A percentile compares a stretch with the other conserved stretches of the same genome.
Evolutionary conservation across 1,284 basidiomycete species (phyloP).

Genomic region (Ganoderma lingzhi): DNA sequence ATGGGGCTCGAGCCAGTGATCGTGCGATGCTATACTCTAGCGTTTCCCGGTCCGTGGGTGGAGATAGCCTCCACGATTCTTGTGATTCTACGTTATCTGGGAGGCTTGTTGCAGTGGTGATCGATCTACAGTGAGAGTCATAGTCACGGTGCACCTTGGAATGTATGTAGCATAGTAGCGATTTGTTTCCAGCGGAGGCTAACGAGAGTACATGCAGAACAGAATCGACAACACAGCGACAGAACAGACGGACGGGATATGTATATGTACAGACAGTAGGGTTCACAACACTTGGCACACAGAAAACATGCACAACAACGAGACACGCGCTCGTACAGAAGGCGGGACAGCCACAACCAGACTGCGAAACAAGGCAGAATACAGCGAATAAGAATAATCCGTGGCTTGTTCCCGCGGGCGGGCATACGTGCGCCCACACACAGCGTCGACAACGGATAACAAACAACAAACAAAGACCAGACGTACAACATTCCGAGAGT

Average conservation of each 20-base stretch:
- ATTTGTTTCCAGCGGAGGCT: background rate
- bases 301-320: background rate
- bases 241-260: background rate
- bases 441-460: no score
- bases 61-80: background rate
- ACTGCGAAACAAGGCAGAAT: background rate
- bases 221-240: background rate
- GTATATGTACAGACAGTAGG: no score
- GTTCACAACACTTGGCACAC: background rate
- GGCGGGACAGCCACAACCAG: background rate
- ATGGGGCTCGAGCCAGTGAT: background rate
- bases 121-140: background rate
- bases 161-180: background rate
- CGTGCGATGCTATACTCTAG: background rate
- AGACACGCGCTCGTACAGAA: background rate
- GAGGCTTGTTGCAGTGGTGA: background rate
- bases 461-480: background rate
- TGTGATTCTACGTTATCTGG: background rate
- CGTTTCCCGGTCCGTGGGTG: background rate
- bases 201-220: slow-evolving; percentile 1
- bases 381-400: background rate
- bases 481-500: background rate
- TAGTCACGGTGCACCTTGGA: background rate
- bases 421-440: background rate
- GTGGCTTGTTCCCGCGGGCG: background rate